Percentiles rank a stretch among this genome's conserved stretches.
These are phyloP conservation scores for Quercus suber DNA, from an alignment of 306 rosid species.

Conservation along the genomic window DNA sequence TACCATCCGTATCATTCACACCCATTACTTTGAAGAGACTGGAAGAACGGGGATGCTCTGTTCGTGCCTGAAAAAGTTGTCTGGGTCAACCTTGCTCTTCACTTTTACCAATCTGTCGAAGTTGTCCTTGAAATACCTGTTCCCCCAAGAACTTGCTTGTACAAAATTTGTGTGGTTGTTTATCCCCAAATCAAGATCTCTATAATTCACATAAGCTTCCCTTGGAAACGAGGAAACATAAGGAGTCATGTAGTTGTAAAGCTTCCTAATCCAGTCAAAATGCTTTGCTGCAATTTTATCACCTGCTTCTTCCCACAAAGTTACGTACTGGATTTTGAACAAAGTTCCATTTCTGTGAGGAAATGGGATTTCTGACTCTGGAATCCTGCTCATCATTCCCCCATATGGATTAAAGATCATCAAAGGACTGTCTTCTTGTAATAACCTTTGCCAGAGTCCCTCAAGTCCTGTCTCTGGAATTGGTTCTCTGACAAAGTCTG, in stretches of 20 bases:
- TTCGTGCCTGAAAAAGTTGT: slow-evolving; percentile 80
- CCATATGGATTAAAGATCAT: slow-evolving; percentile 75
- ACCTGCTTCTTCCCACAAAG: slow-evolving; percentile 39
- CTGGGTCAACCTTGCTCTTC: slow-evolving; percentile 75
- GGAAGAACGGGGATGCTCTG: slow-evolving; percentile 86
- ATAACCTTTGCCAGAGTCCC: slow-evolving; percentile 69
- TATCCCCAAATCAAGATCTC: slow-evolving; percentile 82
- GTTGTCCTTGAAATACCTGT: slow-evolving; percentile 69
- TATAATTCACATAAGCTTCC: slow-evolving; percentile 76
- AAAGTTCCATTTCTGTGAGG: slow-evolving; percentile 74
- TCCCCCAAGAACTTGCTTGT: slow-evolving; percentile 69
- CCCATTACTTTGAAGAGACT: slow-evolving; percentile 13
- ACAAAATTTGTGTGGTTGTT: slow-evolving; percentile 45
- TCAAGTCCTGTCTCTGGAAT: slow-evolving; percentile 57
- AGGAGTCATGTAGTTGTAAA: slow-evolving; percentile 68
- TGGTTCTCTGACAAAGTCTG: slow-evolving; percentile 64
- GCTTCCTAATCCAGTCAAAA: slow-evolving; percentile 68
- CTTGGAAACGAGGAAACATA: slow-evolving; percentile 73
- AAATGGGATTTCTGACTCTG: slow-evolving; percentile 62
- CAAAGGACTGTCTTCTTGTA: slow-evolving; percentile 47
- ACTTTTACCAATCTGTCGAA: slow-evolving; percentile 58
- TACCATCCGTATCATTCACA: neutral
- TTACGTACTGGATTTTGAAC: slow-evolving; percentile 64
- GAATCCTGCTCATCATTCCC: slow-evolving; percentile 58
- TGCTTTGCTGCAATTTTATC: slow-evolving; percentile 42